These are phyloP conservation scores for Melampsora occidentalis DNA, from an alignment of 1,284 basidiomycete genomes.

Conservation along the genomic window DNA sequence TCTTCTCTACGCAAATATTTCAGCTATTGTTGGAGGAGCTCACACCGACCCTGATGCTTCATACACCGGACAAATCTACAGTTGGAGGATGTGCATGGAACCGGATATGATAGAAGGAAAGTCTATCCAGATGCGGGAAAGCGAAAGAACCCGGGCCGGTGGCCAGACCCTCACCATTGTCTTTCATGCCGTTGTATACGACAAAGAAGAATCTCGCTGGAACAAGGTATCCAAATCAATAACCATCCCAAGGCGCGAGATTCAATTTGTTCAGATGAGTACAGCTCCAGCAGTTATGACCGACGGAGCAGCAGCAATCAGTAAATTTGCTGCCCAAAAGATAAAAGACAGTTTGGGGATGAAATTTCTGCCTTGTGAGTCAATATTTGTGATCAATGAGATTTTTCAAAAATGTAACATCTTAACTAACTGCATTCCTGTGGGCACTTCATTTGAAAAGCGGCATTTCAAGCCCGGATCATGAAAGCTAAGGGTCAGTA, in stretches of 20 bases:
- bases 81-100: slow-evolving; percentile 16
- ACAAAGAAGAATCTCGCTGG: background rate
- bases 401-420: background rate
- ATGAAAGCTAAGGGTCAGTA: slow-evolving; percentile 33
- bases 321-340: slow-evolving; percentile 22
- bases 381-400: background rate
- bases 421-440: too few species aligned
- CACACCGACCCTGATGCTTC: slow-evolving; percentile 1
- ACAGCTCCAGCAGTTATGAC: slow-evolving; percentile 30
- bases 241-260: background rate
- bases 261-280: background rate
- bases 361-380: slow-evolving; percentile 21
- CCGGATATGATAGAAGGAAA: background rate
- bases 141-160: background rate
- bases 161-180: background rate
- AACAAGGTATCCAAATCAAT: background rate
- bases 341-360: slow-evolving; percentile 18
- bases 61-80: slow-evolving; percentile 17
- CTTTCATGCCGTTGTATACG: background rate
- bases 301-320: slow-evolving; percentile 39
- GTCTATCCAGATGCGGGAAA: background rate
- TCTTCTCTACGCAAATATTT: background rate
- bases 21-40: slow-evolving; percentile 33
- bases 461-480: slow-evolving; percentile 40
- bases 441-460: background rate